A percentile compares a stretch with the other conserved stretches of the same genome.
Conservation (phyloP, 2,329 filamentous ascomycete species). For the Monosporascus cannonballus region DNA sequence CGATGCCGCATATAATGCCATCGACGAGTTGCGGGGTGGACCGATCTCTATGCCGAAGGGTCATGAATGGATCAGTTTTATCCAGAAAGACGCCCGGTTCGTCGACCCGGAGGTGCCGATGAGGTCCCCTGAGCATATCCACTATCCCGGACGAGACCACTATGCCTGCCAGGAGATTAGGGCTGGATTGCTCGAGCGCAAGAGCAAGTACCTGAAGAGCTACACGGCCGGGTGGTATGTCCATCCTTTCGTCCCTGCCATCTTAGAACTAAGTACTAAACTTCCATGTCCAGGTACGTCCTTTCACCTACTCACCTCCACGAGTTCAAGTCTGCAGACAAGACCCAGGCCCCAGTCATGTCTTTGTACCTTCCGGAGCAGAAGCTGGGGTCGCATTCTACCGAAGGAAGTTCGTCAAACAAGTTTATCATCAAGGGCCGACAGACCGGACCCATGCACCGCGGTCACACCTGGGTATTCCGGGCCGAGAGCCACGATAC, state of each 20-base stretch:
- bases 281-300: conserved; percentile 65
- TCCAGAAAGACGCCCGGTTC: conserved; percentile 75
- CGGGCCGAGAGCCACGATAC: conserved; percentile 75
- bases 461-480: conserved; percentile 69
- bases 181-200: conserved; percentile 87
- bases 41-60: conserved; percentile 93
- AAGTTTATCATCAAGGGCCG: conserved; percentile 98
- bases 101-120: conserved; percentile 79
- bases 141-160: conserved; percentile 87
- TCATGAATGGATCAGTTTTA: conserved; percentile 80
- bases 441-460: conserved; percentile 88
- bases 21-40: conserved; percentile 76
- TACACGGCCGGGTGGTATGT: conserved; percentile 86
- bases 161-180: conserved; percentile 77
- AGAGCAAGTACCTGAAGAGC: conserved; percentile 98
- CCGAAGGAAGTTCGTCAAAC: conserved; percentile 76
- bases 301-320: conserved; percentile 94
- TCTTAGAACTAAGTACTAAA: conserved; percentile 14
- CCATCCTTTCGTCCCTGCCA: not conserved
- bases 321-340: conserved; percentile 98
- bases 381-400: conserved; percentile 88
- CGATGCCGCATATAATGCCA: conserved; percentile 69
- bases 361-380: conserved; percentile 92
- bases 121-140: conserved; percentile 72
- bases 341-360: conserved; percentile 88